Base-by-base conservation (phyloP, 139 green algal genomes). In the Chlamydomonas schloesseri region DNA sequence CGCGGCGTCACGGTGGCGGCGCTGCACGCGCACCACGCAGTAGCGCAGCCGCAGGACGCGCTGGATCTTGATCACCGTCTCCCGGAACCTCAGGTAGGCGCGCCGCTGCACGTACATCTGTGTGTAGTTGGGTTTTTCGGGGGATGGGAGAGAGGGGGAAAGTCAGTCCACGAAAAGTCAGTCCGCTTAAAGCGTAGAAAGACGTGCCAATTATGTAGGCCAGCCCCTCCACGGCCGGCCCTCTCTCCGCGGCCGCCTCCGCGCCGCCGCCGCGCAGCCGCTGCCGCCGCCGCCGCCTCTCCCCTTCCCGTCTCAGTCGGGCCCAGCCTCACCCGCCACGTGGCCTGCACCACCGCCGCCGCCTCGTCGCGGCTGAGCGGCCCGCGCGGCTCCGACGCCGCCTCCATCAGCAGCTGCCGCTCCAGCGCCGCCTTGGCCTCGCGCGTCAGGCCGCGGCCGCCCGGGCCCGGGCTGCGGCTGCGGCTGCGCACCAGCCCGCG, bases 21-120 rank as follows among this genome's bases (percentile, higher is more conserved):
- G 80, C 24, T 10, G 20, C 46, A 33, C 58, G 31, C 80, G 80
- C 33, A 86, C 69, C 23, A 71, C 33, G 53, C 80, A 86, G 80
- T 86, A 86, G 24, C 80, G 65, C 80, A 77, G 67, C 0, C 80
- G 80, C 23, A 33, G 24, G 9, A 31, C 31, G 28, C 68, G 80
- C 67, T 86, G 80, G 36, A 86, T 57, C 31, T 53, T 50, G 23
- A 86, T n/a, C 23, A 77, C 68, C 23, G 36, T 31, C 50, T 0
- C 28, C 15, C 67, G 68, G 50, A 70, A 18, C 14, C 31, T 1
- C 50, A 78, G 33, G 80, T 47, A 86, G 33, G 26, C 2, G 5
- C 47, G 67, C 18, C 80, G 65, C 47, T 77, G 50, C 23, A n/a
- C 5, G 68, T 62, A 58, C 80, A 86, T 86, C 80, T 85, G 79